Percentiles rank a stretch among this genome's conserved stretches.
Conservation (phyloP, 2,329 filamentous ascomycete species). For the Cladorrhinum sp. region DNA sequence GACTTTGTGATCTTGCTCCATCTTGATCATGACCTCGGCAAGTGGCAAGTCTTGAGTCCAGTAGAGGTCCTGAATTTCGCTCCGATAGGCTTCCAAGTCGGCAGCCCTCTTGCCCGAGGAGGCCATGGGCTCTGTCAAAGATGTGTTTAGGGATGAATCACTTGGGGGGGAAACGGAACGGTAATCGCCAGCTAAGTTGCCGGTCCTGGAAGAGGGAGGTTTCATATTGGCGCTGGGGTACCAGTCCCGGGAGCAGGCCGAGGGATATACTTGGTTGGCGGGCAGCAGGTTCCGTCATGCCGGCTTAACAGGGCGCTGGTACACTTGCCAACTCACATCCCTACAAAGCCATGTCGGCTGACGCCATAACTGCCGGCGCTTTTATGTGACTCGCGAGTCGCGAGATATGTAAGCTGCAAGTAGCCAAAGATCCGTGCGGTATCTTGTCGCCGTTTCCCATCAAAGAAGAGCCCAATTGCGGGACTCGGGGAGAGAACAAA, state of each 20-base stretch:
- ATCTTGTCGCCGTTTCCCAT: background rate
- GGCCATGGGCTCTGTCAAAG: slow-evolving; percentile 10
- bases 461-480: background rate
- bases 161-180: background rate
- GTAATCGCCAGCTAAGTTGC: background rate
- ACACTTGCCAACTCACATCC: background rate
- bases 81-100: slow-evolving; percentile 21
- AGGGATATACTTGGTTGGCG: background rate
- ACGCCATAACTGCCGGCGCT: background rate
- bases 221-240: background rate
- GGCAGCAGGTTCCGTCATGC: background rate
- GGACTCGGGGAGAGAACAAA: background rate
- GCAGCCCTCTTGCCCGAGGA: background rate
- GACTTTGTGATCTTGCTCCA: slow-evolving; percentile 24
- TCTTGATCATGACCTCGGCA: slow-evolving; percentile 24
- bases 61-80: slow-evolving; percentile 26
- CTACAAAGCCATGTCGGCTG: background rate
- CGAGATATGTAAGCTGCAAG: background rate
- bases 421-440: background rate
- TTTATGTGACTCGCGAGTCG: background rate
- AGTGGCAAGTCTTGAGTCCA: slow-evolving; percentile 22
- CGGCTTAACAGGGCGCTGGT: no score
- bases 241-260: background rate
- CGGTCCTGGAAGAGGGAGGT: background rate
- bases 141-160: background rate